Conservation (phyloP, 345 rosid genomes). For the Citropsis articulata region DNA sequence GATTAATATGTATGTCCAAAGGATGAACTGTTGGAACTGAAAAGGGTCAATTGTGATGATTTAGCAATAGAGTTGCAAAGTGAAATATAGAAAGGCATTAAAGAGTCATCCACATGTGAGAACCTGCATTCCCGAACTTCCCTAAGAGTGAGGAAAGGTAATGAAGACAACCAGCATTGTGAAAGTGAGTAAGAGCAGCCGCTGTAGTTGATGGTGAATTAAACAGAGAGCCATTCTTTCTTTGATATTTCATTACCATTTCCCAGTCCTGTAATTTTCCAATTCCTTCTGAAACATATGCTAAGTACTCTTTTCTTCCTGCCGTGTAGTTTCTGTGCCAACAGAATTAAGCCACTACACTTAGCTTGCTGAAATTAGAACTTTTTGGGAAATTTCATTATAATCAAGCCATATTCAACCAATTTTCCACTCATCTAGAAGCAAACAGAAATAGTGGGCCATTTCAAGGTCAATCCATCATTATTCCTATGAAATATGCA, state of each 20-base stretch:
- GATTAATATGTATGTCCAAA: slow-evolving; percentile 50
- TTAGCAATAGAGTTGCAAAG: neutral
- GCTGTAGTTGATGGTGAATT: slow-evolving; percentile 93
- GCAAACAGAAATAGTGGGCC: neutral
- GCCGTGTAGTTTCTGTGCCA: slow-evolving; percentile 27
- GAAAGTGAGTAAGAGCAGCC: slow-evolving; percentile 54
- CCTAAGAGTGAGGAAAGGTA: slow-evolving; percentile 54
- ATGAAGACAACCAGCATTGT: slow-evolving; percentile 52
- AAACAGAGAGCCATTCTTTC: slow-evolving; percentile 71
- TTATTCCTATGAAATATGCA: neutral
- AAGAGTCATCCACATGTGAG: slow-evolving; percentile 8
- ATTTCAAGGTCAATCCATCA: neutral
- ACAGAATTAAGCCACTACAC: slow-evolving; percentile 20
- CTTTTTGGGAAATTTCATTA: neutral
- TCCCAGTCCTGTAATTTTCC: slow-evolving; percentile 57
- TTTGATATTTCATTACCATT: slow-evolving; percentile 59
- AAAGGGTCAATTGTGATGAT: slow-evolving; percentile 11
- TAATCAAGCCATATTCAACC: neutral
- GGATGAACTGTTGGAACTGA: slow-evolving; percentile 84
- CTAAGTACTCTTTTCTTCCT: slow-evolving; percentile 58
- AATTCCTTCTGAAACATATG: slow-evolving; percentile 72
- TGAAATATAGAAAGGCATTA: neutral
- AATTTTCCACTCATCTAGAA: neutral
- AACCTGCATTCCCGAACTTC: slow-evolving; percentile 73
- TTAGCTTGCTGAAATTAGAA: neutral